Percentiles rank a stretch among this genome's conserved stretches.
Conservation (phyloP, 805 yeast genomes). For the Cyberlindnera mrakii region DNA sequence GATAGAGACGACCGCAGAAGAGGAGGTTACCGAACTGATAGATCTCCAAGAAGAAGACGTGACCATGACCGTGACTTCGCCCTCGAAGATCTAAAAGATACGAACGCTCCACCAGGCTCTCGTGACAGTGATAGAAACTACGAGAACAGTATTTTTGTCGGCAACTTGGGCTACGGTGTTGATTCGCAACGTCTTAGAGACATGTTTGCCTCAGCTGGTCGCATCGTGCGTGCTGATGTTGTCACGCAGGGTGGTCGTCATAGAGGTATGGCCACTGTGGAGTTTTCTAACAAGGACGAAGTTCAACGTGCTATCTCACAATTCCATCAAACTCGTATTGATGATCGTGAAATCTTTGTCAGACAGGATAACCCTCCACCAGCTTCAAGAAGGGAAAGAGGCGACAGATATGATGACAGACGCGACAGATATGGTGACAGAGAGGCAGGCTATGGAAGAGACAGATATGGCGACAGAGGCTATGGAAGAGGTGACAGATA, state of each 20-base stretch:
- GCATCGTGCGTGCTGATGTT: conserved; percentile 75
- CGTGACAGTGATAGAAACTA: conserved; percentile 50
- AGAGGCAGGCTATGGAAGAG: conserved; percentile 10
- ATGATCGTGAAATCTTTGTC: conserved; percentile 79
- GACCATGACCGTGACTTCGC: conserved; percentile 13
- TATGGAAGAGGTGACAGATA: conserved; percentile 2
- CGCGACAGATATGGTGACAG: conserved; percentile 12
- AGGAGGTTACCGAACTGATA: conserved; percentile 22
- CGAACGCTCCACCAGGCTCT: conserved; percentile 18
- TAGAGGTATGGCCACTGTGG: conserved; percentile 90
- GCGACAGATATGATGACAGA: conserved; percentile 5
- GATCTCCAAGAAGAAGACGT: conserved; percentile 24
- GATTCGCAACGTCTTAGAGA: conserved; percentile 55
- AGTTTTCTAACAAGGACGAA: conserved; percentile 57
- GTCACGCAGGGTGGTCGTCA: conserved; percentile 73
- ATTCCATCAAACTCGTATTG: conserved; percentile 56
- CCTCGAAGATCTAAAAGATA: conserved; percentile 27
- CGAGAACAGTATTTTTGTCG: conserved; percentile 64
- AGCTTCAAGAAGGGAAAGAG: conserved; percentile 14
- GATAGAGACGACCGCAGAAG: conserved; percentile 5
- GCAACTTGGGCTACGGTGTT: conserved; percentile 64
- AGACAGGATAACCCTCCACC: conserved; percentile 91
- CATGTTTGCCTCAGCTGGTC: conserved; percentile 54
- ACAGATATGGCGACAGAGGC: conserved; percentile 17
- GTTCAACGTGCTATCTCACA: conserved; percentile 67